phyloP scores from a whole-genome alignment of 345 rosid species.

The Luvunga scandens region DNA sequence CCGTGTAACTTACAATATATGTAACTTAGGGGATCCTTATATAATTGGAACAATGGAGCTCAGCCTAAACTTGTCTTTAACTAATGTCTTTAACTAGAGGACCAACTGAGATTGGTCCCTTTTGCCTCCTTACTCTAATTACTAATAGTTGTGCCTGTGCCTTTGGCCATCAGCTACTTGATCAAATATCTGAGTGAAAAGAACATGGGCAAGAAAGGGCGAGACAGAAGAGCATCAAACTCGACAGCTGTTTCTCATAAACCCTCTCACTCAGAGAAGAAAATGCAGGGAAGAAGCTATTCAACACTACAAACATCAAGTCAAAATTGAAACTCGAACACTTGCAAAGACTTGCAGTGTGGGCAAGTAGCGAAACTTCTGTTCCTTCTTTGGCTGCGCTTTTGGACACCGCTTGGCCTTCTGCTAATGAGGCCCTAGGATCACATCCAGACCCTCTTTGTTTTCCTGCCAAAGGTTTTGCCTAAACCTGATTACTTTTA shows the following conservation, averaged over 20 bases:
- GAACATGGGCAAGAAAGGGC: conserved; percentile 45
- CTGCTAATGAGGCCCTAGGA: conserved; percentile 42
- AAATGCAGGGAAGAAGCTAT: conserved; percentile 34
- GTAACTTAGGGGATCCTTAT: too few relatives aligned
- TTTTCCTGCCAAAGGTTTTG: conserved; percentile 55
- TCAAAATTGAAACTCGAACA: conserved; percentile 60
- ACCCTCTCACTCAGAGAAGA: conserved; percentile 36
- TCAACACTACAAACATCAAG: conserved; percentile 29
- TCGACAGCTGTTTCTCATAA: conserved; percentile 8
- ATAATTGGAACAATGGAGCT: too few relatives aligned
- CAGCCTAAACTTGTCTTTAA: too few relatives aligned
- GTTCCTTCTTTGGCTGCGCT: conserved; percentile 56
- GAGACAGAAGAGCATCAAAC: conserved; percentile 16
- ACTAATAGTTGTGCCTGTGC: too few relatives aligned
- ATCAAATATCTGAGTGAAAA: conserved; percentile 5
- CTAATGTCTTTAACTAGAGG: too few relatives aligned
- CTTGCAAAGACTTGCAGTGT: conserved; percentile 61
- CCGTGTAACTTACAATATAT: too few relatives aligned
- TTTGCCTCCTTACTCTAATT: too few relatives aligned
- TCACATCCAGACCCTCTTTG: conserved; percentile 48
- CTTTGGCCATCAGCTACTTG: conserved; percentile 9
- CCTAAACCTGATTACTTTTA: background rate
- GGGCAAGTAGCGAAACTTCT: conserved; percentile 58
- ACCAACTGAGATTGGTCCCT: too few relatives aligned
- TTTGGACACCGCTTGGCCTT: conserved; percentile 61